A percentile compares a stretch with the other conserved stretches of the same genome.
Evolutionary conservation across 2,329 filamentous ascomycete genomes (phyloP).

Genomic region (Phoma sp.): DNA sequence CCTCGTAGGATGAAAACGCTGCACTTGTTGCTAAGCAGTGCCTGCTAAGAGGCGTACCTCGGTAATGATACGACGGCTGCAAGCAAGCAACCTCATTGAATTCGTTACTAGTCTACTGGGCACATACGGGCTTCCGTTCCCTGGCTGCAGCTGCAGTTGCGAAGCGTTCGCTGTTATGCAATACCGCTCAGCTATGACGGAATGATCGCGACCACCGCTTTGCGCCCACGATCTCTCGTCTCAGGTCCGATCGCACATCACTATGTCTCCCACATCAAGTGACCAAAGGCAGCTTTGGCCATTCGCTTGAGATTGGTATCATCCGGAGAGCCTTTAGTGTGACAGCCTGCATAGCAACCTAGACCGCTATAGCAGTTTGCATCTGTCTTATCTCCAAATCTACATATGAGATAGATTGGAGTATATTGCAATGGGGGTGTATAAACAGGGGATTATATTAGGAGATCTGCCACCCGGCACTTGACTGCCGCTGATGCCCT

Average conservation of each 20-base stretch:
- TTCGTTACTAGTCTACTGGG: background rate
- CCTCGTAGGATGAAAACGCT: background rate
- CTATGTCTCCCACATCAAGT: constrained; percentile 1
- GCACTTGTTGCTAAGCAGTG: background rate
- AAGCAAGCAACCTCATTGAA: background rate
- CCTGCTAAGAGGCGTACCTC: background rate
- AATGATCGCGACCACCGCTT: background rate
- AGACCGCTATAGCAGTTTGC: background rate
- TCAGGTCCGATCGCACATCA: constrained; percentile 1
- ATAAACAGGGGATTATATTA: background rate
- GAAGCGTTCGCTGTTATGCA: constrained; percentile 9
- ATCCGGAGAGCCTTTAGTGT: background rate
- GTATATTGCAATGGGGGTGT: background rate
- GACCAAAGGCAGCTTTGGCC: background rate
- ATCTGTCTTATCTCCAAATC: background rate
- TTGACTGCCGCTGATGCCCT: background rate
- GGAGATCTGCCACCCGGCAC: background rate
- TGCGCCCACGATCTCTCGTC: constrained; percentile 5
- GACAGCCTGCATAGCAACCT: background rate
- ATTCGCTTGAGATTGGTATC: background rate
- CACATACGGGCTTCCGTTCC: background rate
- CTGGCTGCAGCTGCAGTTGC: constrained; percentile 1
- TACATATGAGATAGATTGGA: background rate
- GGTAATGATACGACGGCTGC: background rate
- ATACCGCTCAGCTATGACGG: constrained; percentile 15